Percentiles rank a stretch among this genome's conserved stretches.
Evolutionary conservation across 192 early-diverging fungal species (phyloP).

Genomic region (Coemansia sp.): DNA sequence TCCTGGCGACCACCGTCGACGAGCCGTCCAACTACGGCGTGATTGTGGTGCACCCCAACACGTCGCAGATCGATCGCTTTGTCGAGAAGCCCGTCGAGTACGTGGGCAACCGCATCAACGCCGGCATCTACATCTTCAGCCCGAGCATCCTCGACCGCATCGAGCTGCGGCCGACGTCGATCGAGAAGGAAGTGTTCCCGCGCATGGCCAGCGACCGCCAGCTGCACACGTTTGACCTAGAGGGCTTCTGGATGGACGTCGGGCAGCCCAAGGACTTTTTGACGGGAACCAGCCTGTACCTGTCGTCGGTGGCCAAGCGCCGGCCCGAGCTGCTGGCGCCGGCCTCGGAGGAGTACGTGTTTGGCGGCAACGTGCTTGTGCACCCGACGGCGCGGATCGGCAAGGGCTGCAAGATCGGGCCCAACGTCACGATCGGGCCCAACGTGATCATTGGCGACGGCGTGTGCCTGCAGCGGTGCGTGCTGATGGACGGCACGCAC

Average conservation of each 20-base stretch:
- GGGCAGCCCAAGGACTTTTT: constrained; percentile 99
- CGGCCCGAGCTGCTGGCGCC: constrained; percentile 68
- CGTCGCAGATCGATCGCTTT: constrained; percentile 83
- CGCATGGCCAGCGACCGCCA: constrained; percentile 79
- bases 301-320: constrained; percentile 75
- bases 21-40: constrained; percentile 99
- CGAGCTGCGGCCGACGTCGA: constrained; percentile 92
- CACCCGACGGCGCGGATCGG: constrained; percentile 92
- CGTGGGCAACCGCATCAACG: constrained; percentile 98
- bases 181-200: constrained; percentile 98
- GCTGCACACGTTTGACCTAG: constrained; percentile 90
- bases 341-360: constrained; percentile 62
- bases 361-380: constrained; percentile 88
- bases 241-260: constrained; percentile 99
- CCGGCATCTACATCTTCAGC: constrained; percentile 98
- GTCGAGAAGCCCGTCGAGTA: constrained; percentile 97
- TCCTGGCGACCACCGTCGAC: constrained; percentile 95
- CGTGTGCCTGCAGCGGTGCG: constrained; percentile 84
- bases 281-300: constrained; percentile 91
- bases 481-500: constrained; percentile 78
- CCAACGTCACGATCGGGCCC: constrained; percentile 95
- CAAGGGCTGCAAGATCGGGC: constrained; percentile 94
- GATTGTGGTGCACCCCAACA: constrained; percentile 75
- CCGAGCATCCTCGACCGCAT: constrained; percentile 88
- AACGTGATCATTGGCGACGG: constrained; percentile 89